These are phyloP conservation scores for Epithemia pelagica DNA, from an alignment of 108 stramenopile genomes.

Conservation along the genomic window DNA sequence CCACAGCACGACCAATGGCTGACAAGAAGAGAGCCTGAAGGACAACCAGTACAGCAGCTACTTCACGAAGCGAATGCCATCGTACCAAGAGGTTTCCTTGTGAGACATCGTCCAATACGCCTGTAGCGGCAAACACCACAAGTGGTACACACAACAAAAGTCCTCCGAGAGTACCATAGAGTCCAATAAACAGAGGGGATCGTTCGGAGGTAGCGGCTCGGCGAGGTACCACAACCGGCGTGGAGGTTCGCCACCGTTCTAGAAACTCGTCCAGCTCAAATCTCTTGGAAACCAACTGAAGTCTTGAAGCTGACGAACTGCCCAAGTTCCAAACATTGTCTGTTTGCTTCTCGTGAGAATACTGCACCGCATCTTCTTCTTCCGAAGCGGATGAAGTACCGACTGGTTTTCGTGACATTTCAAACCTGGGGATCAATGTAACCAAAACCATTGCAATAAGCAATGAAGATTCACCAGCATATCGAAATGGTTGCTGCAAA, in stretches of 20 bases:
- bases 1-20: slow-evolving; percentile 31
- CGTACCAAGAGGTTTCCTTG: slow-evolving; percentile 11
- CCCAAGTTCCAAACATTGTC: slow-evolving; percentile 50
- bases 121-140: slow-evolving; percentile 18
- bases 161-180: slow-evolving; percentile 29
- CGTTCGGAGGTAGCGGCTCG: slow-evolving; percentile 12
- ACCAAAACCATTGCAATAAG: slow-evolving; percentile 40
- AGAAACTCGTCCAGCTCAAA: slow-evolving; percentile 56
- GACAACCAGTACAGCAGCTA: slow-evolving; percentile 46
- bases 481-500: slow-evolving; percentile 41
- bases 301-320: slow-evolving; percentile 61
- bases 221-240: background rate
- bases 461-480: slow-evolving; percentile 44
- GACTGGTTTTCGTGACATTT: slow-evolving; percentile 21
- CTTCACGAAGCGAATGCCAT: slow-evolving; percentile 54
- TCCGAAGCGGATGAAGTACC: slow-evolving; percentile 10
- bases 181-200: slow-evolving; percentile 25
- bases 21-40: slow-evolving; percentile 30
- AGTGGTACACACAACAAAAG: slow-evolving; percentile 28
- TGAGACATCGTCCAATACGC: slow-evolving; percentile 11
- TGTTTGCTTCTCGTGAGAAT: slow-evolving; percentile 26
- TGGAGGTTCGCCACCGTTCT: slow-evolving; percentile 37
- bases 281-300: slow-evolving; percentile 47
- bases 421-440: slow-evolving; percentile 48
- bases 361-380: slow-evolving; percentile 36